A percentile compares a stretch with the other conserved stretches of the same genome.
Conservation (phyloP, 164 flowering plant genomes). For the Magnolia kwangsiensis region DNA sequence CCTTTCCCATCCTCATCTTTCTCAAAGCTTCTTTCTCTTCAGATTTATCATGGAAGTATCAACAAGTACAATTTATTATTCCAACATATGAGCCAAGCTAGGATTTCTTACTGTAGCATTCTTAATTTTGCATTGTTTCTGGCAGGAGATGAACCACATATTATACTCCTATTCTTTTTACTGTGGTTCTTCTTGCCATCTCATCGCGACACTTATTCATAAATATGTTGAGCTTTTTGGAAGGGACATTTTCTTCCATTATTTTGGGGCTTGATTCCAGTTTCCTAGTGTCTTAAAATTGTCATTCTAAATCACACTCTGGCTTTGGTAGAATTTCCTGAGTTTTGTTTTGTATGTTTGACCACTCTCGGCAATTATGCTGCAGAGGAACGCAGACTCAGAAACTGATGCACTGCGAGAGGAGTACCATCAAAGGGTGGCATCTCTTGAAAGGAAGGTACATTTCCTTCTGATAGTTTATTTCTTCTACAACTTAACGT, state of each 20-base stretch:
- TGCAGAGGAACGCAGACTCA: conserved; percentile 76
- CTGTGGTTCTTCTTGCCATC: neutral
- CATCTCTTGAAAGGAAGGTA: conserved; percentile 96
- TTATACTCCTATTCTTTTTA: neutral
- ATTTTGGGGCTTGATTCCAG: neutral
- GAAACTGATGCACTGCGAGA: conserved; percentile 86
- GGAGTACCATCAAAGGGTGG: conserved; percentile 91
- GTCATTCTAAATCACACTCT: neutral
- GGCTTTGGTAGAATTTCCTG: neutral
- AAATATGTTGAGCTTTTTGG: neutral
- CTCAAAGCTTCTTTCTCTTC: too few species aligned
- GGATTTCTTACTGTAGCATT: too few species aligned
- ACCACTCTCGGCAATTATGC: conserved; percentile 16
- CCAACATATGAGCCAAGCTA: too few species aligned
- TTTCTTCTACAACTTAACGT: neutral
- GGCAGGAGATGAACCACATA: neutral
- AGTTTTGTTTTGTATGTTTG: neutral
- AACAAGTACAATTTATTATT: too few species aligned
- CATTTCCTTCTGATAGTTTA: conserved; percentile 5
- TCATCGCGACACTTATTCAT: neutral
- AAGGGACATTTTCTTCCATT: neutral
- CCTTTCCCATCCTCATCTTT: too few species aligned
- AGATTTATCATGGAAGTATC: too few species aligned
- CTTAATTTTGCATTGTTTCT: too few species aligned
- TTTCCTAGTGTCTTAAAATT: neutral